Evolutionary conservation across 1,284 basidiomycete genomes (phyloP).

Genomic region (Ustilago cynodontis): DNA sequence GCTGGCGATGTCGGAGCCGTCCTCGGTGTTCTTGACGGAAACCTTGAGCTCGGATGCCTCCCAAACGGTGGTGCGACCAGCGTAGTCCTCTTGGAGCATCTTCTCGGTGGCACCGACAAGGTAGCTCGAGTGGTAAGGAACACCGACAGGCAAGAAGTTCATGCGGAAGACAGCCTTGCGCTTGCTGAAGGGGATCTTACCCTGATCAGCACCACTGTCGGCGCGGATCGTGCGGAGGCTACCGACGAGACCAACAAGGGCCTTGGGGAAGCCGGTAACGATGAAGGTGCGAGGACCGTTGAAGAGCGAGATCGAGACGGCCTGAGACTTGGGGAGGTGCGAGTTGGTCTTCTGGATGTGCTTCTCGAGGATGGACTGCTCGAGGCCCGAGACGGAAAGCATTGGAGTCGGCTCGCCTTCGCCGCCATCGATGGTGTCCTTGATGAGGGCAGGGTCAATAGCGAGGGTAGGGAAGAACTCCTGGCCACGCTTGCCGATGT

Average conservation of each 20-base stretch:
- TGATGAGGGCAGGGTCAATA: slow-evolving; percentile 86
- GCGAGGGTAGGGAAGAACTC: slow-evolving; percentile 94
- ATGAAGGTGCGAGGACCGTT: slow-evolving; percentile 93
- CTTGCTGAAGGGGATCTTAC: slow-evolving; percentile 91
- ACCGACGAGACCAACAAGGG: slow-evolving; percentile 93
- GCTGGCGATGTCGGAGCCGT: slow-evolving; percentile 58
- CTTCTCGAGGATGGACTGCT: slow-evolving; percentile 78
- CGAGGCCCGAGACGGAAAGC: slow-evolving; percentile 88
- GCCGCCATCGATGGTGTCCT: slow-evolving; percentile 88
- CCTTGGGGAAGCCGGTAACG: slow-evolving; percentile 89
- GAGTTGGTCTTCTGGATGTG: slow-evolving; percentile 90
- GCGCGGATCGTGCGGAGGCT: slow-evolving; percentile 90
- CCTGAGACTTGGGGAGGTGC: slow-evolving; percentile 81
- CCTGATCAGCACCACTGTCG: slow-evolving; percentile 87
- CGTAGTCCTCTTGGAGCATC: slow-evolving; percentile 80
- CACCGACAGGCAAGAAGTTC: slow-evolving; percentile 92
- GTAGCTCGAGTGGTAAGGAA: slow-evolving; percentile 94
- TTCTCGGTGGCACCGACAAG: slow-evolving; percentile 82
- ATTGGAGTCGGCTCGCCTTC: slow-evolving; percentile 94
- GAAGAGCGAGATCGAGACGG: slow-evolving; percentile 86
- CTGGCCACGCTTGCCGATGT: slow-evolving; percentile 91
- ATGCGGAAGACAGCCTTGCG: slow-evolving; percentile 92
- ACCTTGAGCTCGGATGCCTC: slow-evolving; percentile 80
- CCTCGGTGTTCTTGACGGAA: slow-evolving; percentile 90
- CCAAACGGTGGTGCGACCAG: slow-evolving; percentile 75